phyloP scores from a whole-genome alignment of 1,139 yeast genomes.

The Protomyces lactucae-debilis region DNA sequence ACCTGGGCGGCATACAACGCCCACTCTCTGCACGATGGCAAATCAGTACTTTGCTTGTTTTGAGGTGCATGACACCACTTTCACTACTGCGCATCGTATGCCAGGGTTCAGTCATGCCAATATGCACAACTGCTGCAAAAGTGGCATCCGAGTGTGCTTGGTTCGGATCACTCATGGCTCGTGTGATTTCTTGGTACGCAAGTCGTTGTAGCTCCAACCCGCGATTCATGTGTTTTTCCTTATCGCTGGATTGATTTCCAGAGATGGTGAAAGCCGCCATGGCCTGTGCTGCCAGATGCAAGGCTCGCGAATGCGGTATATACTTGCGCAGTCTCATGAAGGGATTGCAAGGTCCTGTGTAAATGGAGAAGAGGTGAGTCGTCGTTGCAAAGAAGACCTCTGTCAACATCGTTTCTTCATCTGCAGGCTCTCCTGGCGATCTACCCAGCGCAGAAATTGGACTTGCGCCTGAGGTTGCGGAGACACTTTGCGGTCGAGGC shows the following conservation, averaged over 20 bases:
- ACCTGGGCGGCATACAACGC: slow-evolving; percentile 10
- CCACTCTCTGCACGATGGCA: slow-evolving; percentile 14
- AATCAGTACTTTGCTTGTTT: slow-evolving; percentile 23
- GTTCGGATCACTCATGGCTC: slow-evolving; percentile 10
- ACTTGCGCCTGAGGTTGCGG: background rate
- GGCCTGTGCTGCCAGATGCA: slow-evolving; percentile 16
- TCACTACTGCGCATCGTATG: slow-evolving; percentile 20
- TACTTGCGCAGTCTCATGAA: slow-evolving; percentile 16
- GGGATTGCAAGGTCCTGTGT: slow-evolving; percentile 22
- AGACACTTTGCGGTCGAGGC: background rate
- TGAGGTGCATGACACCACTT: slow-evolving; percentile 23
- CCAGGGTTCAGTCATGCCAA: slow-evolving; percentile 26
- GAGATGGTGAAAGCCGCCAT: slow-evolving; percentile 24
- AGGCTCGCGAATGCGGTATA: slow-evolving; percentile 11
- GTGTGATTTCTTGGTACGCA: slow-evolving; percentile 19
- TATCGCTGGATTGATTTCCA: slow-evolving; percentile 12
- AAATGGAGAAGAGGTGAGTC: slow-evolving; percentile 23
- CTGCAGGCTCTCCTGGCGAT: background rate
- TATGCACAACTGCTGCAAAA: slow-evolving; percentile 23
- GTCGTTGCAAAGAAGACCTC: slow-evolving; percentile 20
- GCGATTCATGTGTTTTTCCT: slow-evolving; percentile 19
- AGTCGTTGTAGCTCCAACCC: slow-evolving; percentile 24
- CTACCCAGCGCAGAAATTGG: background rate
- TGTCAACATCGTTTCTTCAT: slow-evolving; percentile 11
- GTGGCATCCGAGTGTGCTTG: slow-evolving; percentile 21